Conservation (phyloP, 1,284 basidiomycete species). For the Exobasidium rhododendri region DNA sequence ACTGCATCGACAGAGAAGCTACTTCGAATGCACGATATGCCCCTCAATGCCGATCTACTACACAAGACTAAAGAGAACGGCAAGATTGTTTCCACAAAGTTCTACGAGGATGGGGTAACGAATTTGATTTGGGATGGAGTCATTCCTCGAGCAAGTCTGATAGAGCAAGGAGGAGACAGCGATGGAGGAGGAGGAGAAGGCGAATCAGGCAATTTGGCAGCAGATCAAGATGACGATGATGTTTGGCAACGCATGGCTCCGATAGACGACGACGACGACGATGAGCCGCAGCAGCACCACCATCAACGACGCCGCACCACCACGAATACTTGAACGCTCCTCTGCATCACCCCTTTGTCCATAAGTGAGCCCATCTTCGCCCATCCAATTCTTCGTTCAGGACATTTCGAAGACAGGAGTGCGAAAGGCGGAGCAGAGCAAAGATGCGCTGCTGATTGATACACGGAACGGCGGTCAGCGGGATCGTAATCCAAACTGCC, state of each 20-base stretch:
- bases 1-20: conserved; percentile 9
- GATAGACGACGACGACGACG: conserved; percentile 13
- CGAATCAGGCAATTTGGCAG: too few relatives aligned
- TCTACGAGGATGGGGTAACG: conserved; percentile 16
- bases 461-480: too few relatives aligned
- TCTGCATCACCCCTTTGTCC: too few relatives aligned
- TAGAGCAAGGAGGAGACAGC: conserved; percentile 12
- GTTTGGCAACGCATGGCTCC: conserved; percentile 30
- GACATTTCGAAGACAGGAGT: conserved; percentile 11
- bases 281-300: background rate
- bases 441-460: background rate
- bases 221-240: conserved; percentile 29
- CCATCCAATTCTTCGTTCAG: too few relatives aligned
- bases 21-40: conserved; percentile 13
- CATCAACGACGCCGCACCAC: conserved; percentile 8
- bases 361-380: too few relatives aligned
- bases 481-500: too few relatives aligned
- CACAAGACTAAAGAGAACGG: background rate
- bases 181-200: conserved; percentile 16
- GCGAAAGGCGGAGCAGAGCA: background rate
- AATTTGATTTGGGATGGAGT: conserved; percentile 33
- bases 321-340: too few relatives aligned
- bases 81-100: conserved; percentile 4
- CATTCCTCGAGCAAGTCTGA: conserved; percentile 3
- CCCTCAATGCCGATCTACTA: background rate